phyloP scores from a whole-genome alignment of 2,329 filamentous ascomycete genomes.

The Hawksworthiomyces lignivorus region DNA sequence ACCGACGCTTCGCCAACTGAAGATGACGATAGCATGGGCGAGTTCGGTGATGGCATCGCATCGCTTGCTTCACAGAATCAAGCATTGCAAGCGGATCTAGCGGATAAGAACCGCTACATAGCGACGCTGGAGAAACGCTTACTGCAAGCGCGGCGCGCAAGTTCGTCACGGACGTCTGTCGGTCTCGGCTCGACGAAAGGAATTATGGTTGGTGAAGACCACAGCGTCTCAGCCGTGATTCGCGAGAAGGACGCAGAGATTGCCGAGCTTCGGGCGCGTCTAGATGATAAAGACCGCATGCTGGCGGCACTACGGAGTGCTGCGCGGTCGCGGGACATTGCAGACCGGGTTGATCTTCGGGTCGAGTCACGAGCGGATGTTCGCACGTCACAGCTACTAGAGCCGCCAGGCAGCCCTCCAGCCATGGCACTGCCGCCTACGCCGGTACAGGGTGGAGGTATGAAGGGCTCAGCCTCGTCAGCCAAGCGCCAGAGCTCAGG shows the following conservation, averaged over 20 bases:
- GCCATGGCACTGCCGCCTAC: conserved; percentile 17
- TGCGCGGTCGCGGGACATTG: conserved; percentile 75
- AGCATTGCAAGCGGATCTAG: conserved; percentile 87
- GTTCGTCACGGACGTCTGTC: conserved; percentile 78
- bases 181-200: conserved; percentile 53
- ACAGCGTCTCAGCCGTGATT: conserved; percentile 63
- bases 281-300: conserved; percentile 96
- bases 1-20: conserved; percentile 36
- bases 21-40: conserved; percentile 65
- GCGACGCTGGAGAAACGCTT: conserved; percentile 86
- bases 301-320: conserved; percentile 77
- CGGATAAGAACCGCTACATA: conserved; percentile 97
- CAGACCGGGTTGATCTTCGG: conserved; percentile 44
- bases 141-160: conserved; percentile 81
- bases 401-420: conserved; percentile 21
- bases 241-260: conserved; percentile 92
- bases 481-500: conserved; percentile 8
- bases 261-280: conserved; percentile 73
- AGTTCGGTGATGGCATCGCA: conserved; percentile 80
- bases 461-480: conserved; percentile 5
- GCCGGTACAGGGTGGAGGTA: conserved; percentile 4
- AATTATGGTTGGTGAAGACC: conserved; percentile 69
- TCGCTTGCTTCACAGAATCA: conserved; percentile 77
- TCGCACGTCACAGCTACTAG: conserved; percentile 24
- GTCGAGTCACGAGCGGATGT: conserved; percentile 1